Conservation (phyloP, 129 eudicot genomes). For the Chrysanthemum lavandulifolium region DNA sequence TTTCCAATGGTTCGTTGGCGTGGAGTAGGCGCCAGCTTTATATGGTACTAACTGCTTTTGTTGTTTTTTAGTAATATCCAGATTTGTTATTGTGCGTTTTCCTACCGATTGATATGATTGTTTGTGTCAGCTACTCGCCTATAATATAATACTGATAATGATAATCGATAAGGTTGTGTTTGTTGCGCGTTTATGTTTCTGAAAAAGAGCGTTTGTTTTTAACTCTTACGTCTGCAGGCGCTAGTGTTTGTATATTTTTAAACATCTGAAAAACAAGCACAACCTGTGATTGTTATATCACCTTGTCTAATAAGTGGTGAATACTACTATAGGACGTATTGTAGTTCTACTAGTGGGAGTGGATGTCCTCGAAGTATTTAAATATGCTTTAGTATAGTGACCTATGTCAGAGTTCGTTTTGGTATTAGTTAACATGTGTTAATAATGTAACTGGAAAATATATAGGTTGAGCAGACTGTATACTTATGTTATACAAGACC, state of each 20-base stretch:
- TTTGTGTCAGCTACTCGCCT: neutral
- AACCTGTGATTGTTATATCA: neutral
- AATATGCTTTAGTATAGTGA: neutral
- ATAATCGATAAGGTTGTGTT: too few species aligned
- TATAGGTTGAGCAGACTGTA: conserved; percentile 6
- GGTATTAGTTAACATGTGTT: too few species aligned
- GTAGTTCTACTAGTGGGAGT: neutral
- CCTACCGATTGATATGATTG: neutral
- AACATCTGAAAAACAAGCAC: too few species aligned
- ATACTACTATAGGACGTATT: neutral
- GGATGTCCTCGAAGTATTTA: neutral
- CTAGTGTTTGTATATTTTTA: too few species aligned
- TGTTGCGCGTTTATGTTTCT: too few species aligned
- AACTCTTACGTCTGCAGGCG: too few species aligned
- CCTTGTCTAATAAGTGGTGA: neutral
- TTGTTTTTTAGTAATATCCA: neutral
- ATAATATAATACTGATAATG: too few species aligned
- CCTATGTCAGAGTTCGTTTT: neutral
- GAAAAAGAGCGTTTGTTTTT: too few species aligned
- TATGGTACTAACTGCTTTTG: conserved; percentile 24
- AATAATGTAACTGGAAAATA: neutral
- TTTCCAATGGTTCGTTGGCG: conserved; percentile 49
- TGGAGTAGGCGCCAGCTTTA: conserved; percentile 81
- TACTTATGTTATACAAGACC: conserved; percentile 14
- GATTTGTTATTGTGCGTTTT: neutral